Conservation (phyloP, 495 filamentous ascomycete genomes). For the Neurospora pannonica region DNA sequence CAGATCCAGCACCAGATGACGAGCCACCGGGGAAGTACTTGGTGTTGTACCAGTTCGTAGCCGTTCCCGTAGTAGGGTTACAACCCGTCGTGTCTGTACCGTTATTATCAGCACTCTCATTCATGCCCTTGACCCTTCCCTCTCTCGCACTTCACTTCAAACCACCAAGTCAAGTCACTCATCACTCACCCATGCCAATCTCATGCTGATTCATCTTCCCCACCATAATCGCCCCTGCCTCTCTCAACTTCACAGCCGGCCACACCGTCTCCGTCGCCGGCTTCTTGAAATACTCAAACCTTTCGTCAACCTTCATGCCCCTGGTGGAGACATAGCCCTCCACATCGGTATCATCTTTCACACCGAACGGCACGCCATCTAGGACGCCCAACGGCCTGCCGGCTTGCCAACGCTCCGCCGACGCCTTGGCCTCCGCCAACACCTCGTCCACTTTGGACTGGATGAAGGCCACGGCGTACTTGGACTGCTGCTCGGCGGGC, state of each 20-base stretch:
- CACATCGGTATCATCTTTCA: slow-evolving; percentile 79
- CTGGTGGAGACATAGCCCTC: slow-evolving; percentile 61
- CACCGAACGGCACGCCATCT: slow-evolving; percentile 77
- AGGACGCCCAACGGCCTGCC: slow-evolving; percentile 55
- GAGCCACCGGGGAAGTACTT: slow-evolving; percentile 83
- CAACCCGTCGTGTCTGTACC: slow-evolving; percentile 29
- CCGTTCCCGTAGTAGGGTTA: slow-evolving; percentile 69
- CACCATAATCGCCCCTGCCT: slow-evolving; percentile 71
- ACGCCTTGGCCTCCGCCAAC: slow-evolving; percentile 57
- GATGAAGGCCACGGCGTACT: slow-evolving; percentile 60
- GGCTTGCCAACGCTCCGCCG: slow-evolving; percentile 57
- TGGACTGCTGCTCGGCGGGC: slow-evolving; percentile 25
- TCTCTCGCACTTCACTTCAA: background rate
- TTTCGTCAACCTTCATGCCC: slow-evolving; percentile 36
- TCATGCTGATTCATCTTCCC: slow-evolving; percentile 93
- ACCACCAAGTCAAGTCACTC: background rate
- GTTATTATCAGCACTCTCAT: background rate
- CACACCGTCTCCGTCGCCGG: slow-evolving; percentile 39
- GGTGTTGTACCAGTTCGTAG: slow-evolving; percentile 71
- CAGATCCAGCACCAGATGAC: slow-evolving; percentile 75
- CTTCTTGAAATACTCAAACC: slow-evolving; percentile 24
- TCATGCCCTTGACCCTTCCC: background rate
- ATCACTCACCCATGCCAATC: slow-evolving; percentile 45
- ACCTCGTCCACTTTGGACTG: slow-evolving; percentile 50
- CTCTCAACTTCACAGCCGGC: slow-evolving; percentile 66